These are phyloP conservation scores for Athelia sp. DNA, from an alignment of 1,284 basidiomycete species.

Conservation along the genomic window DNA sequence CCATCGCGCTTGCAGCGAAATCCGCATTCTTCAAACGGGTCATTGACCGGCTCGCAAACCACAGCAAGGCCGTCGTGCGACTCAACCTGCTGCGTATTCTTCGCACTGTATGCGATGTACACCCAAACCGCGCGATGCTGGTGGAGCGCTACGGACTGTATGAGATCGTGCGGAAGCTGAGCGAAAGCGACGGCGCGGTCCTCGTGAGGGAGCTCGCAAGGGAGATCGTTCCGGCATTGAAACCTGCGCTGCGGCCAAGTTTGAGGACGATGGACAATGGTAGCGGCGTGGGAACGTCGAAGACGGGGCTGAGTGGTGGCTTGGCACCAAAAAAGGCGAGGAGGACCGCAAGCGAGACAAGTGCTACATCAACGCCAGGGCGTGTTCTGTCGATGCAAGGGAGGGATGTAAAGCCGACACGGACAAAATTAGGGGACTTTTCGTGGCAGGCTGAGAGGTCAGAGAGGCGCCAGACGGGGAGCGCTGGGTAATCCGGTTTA, in stretches of 20 bases:
- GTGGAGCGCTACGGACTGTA: conserved; percentile 77
- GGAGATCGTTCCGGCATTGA: conserved; percentile 72
- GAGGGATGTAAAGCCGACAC: conserved; percentile 20
- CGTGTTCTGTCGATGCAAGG: conserved; percentile 21
- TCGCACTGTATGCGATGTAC: conserved; percentile 82
- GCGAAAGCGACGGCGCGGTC: conserved; percentile 81
- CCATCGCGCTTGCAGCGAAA: conserved; percentile 71
- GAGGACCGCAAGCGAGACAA: conserved; percentile 65
- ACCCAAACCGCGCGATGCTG: conserved; percentile 78
- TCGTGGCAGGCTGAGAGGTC: conserved; percentile 39
- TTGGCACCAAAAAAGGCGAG: conserved; percentile 63
- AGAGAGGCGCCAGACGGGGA: conserved; percentile 17
- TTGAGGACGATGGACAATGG: conserved; percentile 24
- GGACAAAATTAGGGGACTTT: conserved; percentile 48
- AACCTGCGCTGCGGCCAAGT: conserved; percentile 58
- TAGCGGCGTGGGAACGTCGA: conserved; percentile 32
- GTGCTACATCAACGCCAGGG: conserved; percentile 27
- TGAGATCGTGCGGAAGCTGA: conserved; percentile 74
- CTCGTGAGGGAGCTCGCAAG: conserved; percentile 86
- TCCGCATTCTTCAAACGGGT: conserved; percentile 84
- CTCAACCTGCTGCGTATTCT: conserved; percentile 87
- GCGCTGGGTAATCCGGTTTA: neutral
- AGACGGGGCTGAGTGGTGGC: conserved; percentile 32
- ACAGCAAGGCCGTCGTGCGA: conserved; percentile 83
- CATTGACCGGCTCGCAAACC: conserved; percentile 71